Conservation (phyloP, 73 alveolate species). For the Stentor roeselii region DNA sequence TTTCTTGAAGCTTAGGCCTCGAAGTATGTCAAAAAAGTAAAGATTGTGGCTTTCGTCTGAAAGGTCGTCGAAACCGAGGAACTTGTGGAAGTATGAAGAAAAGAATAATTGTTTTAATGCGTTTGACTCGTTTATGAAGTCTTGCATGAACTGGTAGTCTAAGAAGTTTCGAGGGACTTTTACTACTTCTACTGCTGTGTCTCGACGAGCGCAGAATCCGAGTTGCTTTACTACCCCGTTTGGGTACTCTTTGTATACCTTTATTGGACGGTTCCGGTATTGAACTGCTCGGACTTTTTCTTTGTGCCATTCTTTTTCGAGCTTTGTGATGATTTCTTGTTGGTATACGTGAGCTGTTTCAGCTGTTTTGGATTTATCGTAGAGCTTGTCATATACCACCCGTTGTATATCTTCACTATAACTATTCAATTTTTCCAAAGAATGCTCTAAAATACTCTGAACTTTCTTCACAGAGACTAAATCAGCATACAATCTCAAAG, state of each 20-base stretch:
- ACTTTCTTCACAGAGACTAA: background rate
- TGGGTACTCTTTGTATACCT: background rate
- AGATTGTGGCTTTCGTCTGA: background rate
- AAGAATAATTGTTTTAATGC: conserved; percentile 7
- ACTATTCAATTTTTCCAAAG: background rate
- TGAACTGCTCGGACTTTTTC: conserved; percentile 19
- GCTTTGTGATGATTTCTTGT: background rate
- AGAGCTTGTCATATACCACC: conserved; percentile 1
- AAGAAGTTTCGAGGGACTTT: background rate
- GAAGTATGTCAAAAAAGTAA: background rate
- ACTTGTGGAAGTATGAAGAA: conserved; percentile 9
- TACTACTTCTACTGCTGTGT: conserved; percentile 19
- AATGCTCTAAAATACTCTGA: background rate
- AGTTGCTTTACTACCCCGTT: background rate
- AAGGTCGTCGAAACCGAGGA: conserved; percentile 10
- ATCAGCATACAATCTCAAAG: background rate
- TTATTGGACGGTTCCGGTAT: conserved; percentile 3
- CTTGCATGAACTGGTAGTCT: background rate
- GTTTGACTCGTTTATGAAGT: background rate
- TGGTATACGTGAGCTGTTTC: conserved; percentile 21
- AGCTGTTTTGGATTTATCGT: conserved; percentile 11
- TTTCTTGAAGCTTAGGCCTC: background rate
- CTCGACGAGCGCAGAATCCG: conserved; percentile 13
- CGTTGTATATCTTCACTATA: conserved; percentile 18
- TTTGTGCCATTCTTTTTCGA: conserved; percentile 11